Evolutionary conservation across 768 basidiomycete genomes (phyloP), one percentile per base, ranked within the genome.

Genomic region (Vishniacozyma victoriae): DNA sequence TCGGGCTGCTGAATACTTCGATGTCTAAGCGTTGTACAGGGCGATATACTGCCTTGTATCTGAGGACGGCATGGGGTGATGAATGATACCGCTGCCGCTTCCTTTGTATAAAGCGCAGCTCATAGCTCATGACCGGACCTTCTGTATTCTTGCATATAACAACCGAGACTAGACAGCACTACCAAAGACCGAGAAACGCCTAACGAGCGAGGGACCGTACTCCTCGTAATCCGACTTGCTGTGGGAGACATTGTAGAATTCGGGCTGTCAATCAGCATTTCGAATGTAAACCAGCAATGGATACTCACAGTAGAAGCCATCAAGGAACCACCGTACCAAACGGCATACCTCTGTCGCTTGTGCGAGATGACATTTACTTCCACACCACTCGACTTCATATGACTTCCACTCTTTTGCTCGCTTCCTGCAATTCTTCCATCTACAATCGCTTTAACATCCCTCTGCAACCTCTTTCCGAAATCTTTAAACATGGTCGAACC

Each of bases 401-500:
- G 73, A 52, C 83, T 82, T 7, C 90, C 90, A 50, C 86, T 86
- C 4, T 82, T 78, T 24, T 78, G 63, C 18, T 80, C 85, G 59
- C 84, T 85, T 9, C 80, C 80, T 55, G 90, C 84, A 53, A 99
- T 78, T 51, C 95, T 77, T 52, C 83, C 84, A 72, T 96, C 92
- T 22, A 97, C 93, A 19, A 99, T 74, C 59, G 87, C 86, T 76
- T 90, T 95, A 36, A 99, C 74, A 66, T 99, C 93, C 35, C 92
- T 82, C 76, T 97, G 92, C 55, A 99, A 80, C 37, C 95, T 83
- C 69, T 89, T 84, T n/a, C 89, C 90, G 67, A 99, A 97, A 76
- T 96, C 85, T 60, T 93, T 88, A 78, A 97, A 97, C 93, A 96
- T 97, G 41, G 95, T 97, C 9, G 90, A 93, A 18, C 95, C 95